Evolutionary conservation across 2,329 filamentous ascomycete genomes (phyloP).

Genomic region (Phyllosticta citribraziliensis): DNA sequence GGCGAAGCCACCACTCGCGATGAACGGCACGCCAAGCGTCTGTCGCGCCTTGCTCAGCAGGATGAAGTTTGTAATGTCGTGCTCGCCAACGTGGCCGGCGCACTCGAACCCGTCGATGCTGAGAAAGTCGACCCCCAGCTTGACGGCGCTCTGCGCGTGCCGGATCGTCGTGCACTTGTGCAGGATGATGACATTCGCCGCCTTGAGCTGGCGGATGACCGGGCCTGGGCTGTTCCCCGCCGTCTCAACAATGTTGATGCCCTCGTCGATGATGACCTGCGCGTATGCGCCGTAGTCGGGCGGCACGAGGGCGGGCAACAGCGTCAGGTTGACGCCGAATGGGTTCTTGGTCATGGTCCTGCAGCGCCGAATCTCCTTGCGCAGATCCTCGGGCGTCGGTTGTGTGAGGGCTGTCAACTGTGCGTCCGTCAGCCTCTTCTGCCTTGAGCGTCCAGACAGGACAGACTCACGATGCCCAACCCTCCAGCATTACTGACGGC

Average conservation of each 20-base stretch:
- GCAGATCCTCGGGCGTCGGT: slow-evolving; percentile 81
- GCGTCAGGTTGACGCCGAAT: slow-evolving; percentile 91
- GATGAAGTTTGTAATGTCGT: slow-evolving; percentile 83
- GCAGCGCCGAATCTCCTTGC: slow-evolving; percentile 85
- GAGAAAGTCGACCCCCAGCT: slow-evolving; percentile 92
- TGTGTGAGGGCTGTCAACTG: slow-evolving; percentile 78
- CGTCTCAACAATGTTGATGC: slow-evolving; percentile 83
- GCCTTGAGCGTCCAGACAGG: background rate
- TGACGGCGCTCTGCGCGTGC: slow-evolving; percentile 82
- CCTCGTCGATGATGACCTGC: slow-evolving; percentile 86
- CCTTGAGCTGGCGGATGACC: slow-evolving; percentile 81
- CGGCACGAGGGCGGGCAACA: slow-evolving; percentile 79
- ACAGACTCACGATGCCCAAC: slow-evolving; percentile 51
- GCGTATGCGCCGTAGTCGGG: slow-evolving; percentile 91
- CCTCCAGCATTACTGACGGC: slow-evolving; percentile 62
- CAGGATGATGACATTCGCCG: slow-evolving; percentile 65
- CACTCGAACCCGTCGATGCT: slow-evolving; percentile 98
- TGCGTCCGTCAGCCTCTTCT: slow-evolving; percentile 12
- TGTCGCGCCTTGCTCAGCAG: slow-evolving; percentile 79
- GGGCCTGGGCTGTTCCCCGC: slow-evolving; percentile 85
- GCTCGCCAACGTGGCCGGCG: slow-evolving; percentile 80
- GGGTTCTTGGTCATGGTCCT: slow-evolving; percentile 66
- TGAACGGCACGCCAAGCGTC: slow-evolving; percentile 76
- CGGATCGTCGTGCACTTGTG: slow-evolving; percentile 98
- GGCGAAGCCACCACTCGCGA: slow-evolving; percentile 90